A percentile compares a stretch with the other conserved stretches of the same genome.
Evolutionary conservation across 1,284 basidiomycete genomes (phyloP).

Genomic region (Marasmius tenuissimus): DNA sequence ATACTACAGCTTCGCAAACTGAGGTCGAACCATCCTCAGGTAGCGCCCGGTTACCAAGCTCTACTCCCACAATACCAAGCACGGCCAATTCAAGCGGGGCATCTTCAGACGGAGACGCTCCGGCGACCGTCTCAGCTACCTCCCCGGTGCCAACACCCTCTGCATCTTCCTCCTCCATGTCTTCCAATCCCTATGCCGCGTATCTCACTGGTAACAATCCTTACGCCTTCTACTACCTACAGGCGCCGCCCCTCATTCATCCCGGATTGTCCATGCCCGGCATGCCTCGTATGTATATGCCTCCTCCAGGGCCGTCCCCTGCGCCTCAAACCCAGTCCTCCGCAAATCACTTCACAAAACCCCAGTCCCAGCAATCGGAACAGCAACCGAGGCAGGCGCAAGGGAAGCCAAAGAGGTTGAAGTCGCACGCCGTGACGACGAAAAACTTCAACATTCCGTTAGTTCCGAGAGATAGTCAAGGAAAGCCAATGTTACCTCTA

Average conservation of each 20-base stretch:
- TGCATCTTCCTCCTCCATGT: background rate
- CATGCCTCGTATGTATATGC: background rate
- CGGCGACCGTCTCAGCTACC: constrained; percentile 21
- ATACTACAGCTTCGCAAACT: no score
- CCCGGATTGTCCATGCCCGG: background rate
- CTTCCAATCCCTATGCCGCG: constrained; percentile 1
- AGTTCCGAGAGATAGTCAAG: constrained; percentile 68
- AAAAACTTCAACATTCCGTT: constrained; percentile 73
- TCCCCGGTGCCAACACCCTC: constrained; percentile 8
- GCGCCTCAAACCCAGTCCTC: background rate
- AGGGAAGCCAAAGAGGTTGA: constrained; percentile 67
- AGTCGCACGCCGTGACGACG: constrained; percentile 74
- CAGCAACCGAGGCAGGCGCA: constrained; percentile 23
- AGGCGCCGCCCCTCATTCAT: background rate
- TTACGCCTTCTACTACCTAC: background rate
- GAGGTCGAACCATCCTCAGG: no score
- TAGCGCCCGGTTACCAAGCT: no score
- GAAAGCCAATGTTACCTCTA: constrained; percentile 67
- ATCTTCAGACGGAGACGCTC: background rate
- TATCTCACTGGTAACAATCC: background rate
- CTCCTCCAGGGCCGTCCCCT: background rate
- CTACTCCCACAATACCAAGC: background rate
- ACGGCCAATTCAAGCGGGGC: background rate
- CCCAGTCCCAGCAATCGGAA: background rate
- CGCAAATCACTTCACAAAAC: background rate